Conservation (phyloP, 179 eudicot genomes). For the Pouteria campechiana region DNA sequence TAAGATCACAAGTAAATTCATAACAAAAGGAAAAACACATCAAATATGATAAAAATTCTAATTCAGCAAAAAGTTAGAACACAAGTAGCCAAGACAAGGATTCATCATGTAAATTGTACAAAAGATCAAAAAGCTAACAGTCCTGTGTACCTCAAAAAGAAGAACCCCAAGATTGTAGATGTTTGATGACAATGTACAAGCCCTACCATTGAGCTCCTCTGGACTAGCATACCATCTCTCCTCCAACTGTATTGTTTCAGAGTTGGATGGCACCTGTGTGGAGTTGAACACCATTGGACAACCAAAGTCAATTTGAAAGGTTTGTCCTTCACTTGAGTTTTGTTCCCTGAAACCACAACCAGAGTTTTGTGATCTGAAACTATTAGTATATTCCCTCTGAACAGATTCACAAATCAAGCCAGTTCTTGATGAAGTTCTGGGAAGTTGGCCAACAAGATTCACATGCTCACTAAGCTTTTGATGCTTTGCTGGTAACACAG, state of each 20-base stretch:
- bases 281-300: conserved; percentile 10
- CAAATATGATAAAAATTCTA: too few species aligned
- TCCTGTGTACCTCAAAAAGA: conserved; percentile 82
- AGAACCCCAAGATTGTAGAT: conserved; percentile 81
- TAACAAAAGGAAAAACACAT: too few species aligned
- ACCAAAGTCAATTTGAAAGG: conserved; percentile 17
- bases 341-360: conserved; percentile 9
- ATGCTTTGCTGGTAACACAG: conserved; percentile 31
- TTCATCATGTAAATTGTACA: too few species aligned
- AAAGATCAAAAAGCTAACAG: too few species aligned
- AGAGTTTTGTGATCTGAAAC: conserved; percentile 20
- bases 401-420: conserved; percentile 16
- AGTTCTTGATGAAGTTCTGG: conserved; percentile 26
- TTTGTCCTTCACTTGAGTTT: conserved; percentile 11
- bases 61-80: too few species aligned
- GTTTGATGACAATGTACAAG: conserved; percentile 59
- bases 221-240: conserved; percentile 89
- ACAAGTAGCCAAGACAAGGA: too few species aligned
- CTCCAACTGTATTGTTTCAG: conserved; percentile 40
- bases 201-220: conserved; percentile 47
- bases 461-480: conserved; percentile 34
- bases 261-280: conserved; percentile 13
- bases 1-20: too few species aligned
- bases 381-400: conserved; percentile 12
- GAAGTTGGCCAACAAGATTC: conserved; percentile 23